These are phyloP conservation scores for Hawksworthiomyces lignivorus DNA, from an alignment of 2,329 filamentous ascomycete genomes.

Conservation along the genomic window DNA sequence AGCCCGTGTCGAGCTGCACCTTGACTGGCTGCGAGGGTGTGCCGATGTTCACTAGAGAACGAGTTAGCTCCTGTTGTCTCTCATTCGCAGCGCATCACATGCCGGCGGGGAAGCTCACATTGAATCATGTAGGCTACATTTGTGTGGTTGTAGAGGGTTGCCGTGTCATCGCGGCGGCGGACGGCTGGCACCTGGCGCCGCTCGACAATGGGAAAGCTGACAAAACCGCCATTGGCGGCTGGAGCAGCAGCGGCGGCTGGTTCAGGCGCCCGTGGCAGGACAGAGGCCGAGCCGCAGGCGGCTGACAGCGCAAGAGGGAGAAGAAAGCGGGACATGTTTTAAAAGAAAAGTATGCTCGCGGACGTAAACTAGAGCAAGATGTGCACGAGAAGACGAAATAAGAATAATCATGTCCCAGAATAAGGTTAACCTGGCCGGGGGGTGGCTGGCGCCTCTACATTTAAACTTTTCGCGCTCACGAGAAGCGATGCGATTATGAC, in stretches of 20 bases:
- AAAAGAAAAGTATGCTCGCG: no score
- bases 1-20: conserved; percentile 47
- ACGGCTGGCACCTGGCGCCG: not conserved
- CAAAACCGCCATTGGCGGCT: not conserved
- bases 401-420: no score
- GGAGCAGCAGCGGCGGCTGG: not conserved
- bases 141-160: conserved; percentile 11
- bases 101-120: no score
- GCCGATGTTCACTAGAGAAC: conserved; percentile 42
- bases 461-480: no score
- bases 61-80: no score
- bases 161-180: conserved; percentile 4
- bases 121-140: conserved; percentile 15
- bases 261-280: not conserved
- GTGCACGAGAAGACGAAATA: not conserved
- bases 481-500: no score
- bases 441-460: no score
- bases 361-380: not conserved
- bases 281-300: conserved; percentile 8
- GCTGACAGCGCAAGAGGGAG: conserved; percentile 10
- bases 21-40: conserved; percentile 40
- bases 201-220: conserved; percentile 11
- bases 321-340: conserved; percentile 6
- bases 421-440: no score
- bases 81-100: no score